These are phyloP conservation scores for Trifolium dubium DNA, from an alignment of 306 rosid species.

Conservation along the genomic window DNA sequence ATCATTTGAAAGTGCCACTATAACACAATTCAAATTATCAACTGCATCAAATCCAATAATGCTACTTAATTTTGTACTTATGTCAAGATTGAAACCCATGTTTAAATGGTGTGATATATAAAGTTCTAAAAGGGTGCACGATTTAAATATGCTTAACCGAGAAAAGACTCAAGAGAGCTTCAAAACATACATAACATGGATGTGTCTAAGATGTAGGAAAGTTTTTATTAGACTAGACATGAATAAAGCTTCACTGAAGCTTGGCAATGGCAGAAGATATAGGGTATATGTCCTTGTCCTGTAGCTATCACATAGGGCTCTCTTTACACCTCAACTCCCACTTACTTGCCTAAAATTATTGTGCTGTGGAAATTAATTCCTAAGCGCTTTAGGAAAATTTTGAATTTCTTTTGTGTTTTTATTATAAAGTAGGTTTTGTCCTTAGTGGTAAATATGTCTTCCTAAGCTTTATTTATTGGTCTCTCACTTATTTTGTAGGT, in stretches of 20 bases:
- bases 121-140: constrained; percentile 5
- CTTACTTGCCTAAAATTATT: constrained; percentile 21
- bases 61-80: no score
- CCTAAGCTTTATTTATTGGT: background rate
- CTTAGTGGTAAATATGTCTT: background rate
- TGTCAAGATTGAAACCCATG: background rate
- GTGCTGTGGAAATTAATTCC: background rate
- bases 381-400: constrained; percentile 5
- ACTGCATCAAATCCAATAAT: background rate
- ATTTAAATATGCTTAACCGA: constrained; percentile 32
- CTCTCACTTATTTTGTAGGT: background rate
- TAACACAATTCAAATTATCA: no score
- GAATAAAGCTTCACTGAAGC: constrained; percentile 32
- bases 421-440: constrained; percentile 1
- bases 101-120: constrained; percentile 32
- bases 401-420: background rate
- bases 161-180: constrained; percentile 26
- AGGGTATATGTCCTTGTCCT: constrained; percentile 59
- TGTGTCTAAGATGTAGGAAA: background rate
- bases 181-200: constrained; percentile 26
- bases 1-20: background rate
- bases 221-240: constrained; percentile 24
- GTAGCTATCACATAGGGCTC: constrained; percentile 48
- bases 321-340: constrained; percentile 53
- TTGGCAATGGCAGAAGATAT: constrained; percentile 26